Conservation (phyloP, 305 asterid species). For the Solanum hybrid region DNA sequence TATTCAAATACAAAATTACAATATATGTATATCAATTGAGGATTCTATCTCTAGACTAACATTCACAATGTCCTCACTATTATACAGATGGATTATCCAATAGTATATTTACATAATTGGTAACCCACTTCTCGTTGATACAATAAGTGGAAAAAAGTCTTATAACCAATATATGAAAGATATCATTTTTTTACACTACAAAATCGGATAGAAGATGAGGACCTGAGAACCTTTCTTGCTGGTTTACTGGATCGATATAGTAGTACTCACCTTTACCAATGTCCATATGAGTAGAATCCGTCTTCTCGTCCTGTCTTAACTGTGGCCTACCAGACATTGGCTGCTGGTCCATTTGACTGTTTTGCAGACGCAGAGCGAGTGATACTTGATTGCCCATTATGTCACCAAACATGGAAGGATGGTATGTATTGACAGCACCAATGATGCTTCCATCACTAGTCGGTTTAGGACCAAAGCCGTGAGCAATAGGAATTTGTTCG, state of each 20-base stretch:
- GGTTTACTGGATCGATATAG: constrained; percentile 37
- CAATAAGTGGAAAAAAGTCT: neutral
- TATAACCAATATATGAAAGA: constrained; percentile 2
- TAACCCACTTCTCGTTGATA: constrained; percentile 2
- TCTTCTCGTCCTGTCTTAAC: constrained; percentile 14
- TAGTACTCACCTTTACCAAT: constrained; percentile 34
- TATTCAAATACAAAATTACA: constrained; percentile 2
- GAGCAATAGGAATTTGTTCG: neutral
- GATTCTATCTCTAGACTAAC: constrained; percentile 1
- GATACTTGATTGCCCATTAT: constrained; percentile 29
- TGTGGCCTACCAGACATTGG: constrained; percentile 12
- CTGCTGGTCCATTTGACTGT: constrained; percentile 17
- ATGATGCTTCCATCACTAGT: constrained; percentile 4
- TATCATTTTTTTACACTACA: constrained; percentile 31
- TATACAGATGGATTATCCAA: constrained; percentile 11
- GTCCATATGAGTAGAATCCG: constrained; percentile 20
- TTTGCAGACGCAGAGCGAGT: constrained; percentile 46
- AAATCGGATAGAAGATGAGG: constrained; percentile 51
- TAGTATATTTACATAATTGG: constrained; percentile 2
- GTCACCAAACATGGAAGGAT: constrained; percentile 12
- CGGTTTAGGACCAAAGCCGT: neutral
- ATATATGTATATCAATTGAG: neutral
- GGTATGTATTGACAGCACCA: constrained; percentile 3
- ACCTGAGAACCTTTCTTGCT: constrained; percentile 45
- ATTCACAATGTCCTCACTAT: constrained; percentile 2